These are phyloP conservation scores for Thelonectria discophora DNA, from an alignment of 2,329 filamentous ascomycete genomes.

Conservation along the genomic window DNA sequence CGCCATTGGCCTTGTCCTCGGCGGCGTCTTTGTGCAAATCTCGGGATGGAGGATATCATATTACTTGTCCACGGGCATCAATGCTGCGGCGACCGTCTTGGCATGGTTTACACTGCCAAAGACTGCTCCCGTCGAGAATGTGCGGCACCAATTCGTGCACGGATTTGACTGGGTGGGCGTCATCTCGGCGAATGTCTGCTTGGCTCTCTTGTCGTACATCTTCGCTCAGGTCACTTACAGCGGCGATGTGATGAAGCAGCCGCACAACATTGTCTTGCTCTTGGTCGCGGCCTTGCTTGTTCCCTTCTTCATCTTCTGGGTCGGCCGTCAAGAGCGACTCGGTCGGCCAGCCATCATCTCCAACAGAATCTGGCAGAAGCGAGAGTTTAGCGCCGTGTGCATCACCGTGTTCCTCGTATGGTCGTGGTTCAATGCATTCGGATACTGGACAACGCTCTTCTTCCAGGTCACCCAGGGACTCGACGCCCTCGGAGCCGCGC, in stretches of 20 bases:
- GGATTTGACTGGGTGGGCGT: constrained; percentile 26
- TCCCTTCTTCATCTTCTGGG: constrained; percentile 26
- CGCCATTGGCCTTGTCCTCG: constrained; percentile 58
- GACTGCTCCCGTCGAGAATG: constrained; percentile 10
- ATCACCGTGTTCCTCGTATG: constrained; percentile 54
- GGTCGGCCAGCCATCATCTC: constrained; percentile 52
- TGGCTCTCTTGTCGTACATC: constrained; percentile 24
- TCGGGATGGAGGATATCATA: constrained; percentile 59
- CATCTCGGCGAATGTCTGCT: constrained; percentile 14
- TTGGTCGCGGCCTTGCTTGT: constrained; percentile 13
- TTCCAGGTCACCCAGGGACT: constrained; percentile 21
- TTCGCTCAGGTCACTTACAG: constrained; percentile 20
- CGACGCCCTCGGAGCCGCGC: constrained; percentile 5
- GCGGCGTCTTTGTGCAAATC: constrained; percentile 58
- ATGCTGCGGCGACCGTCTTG: constrained; percentile 21
- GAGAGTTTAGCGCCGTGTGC: constrained; percentile 61
- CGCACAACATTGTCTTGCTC: constrained; percentile 22
- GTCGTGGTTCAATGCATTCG: constrained; percentile 54
- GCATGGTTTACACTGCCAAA: constrained; percentile 19
- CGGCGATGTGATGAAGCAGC: constrained; percentile 16
- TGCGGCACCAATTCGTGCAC: constrained; percentile 12
- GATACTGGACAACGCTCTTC: constrained; percentile 44
- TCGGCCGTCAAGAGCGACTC: constrained; percentile 21
- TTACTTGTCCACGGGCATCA: constrained; percentile 51
- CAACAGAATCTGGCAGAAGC: constrained; percentile 65